A percentile compares a stretch with the other conserved stretches of the same genome.
Conservation (phyloP, 2,329 filamentous ascomycete genomes). For the Neocatenulostroma microsporum region DNA sequence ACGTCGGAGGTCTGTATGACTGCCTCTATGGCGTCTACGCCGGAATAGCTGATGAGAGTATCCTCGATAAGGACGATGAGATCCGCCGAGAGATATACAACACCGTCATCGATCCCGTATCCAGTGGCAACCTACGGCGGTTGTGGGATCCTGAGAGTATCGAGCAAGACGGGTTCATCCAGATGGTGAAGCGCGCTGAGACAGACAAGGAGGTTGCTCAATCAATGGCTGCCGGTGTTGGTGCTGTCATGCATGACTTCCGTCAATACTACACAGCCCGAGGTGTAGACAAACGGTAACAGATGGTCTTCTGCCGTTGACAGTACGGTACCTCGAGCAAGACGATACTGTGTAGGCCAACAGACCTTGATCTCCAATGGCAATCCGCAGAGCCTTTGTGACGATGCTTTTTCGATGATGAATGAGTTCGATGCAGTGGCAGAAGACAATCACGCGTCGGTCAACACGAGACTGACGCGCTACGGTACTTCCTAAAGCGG, state of each 20-base stretch:
- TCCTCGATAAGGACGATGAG: constrained; percentile 31
- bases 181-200: constrained; percentile 13
- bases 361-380: no score
- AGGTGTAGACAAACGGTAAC: no score
- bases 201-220: constrained; percentile 14
- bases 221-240: constrained; percentile 7
- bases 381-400: no score
- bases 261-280: constrained; percentile 13
- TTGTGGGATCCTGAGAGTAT: constrained; percentile 14
- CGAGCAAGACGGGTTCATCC: constrained; percentile 18
- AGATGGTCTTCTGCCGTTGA: no score
- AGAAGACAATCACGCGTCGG: no score
- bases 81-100: constrained; percentile 30
- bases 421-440: no score
- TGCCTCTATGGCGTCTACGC: constrained; percentile 20
- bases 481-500: no score
- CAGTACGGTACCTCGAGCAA: no score
- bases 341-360: no score
- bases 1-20: constrained; percentile 20
- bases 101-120: constrained; percentile 27
- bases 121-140: constrained; percentile 17
- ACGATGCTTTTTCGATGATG: no score
- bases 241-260: constrained; percentile 13
- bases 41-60: constrained; percentile 17
- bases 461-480: no score